These are phyloP conservation scores for Agrocybe chaxingu DNA, from an alignment of 768 basidiomycete genomes.

Conservation along the genomic window DNA sequence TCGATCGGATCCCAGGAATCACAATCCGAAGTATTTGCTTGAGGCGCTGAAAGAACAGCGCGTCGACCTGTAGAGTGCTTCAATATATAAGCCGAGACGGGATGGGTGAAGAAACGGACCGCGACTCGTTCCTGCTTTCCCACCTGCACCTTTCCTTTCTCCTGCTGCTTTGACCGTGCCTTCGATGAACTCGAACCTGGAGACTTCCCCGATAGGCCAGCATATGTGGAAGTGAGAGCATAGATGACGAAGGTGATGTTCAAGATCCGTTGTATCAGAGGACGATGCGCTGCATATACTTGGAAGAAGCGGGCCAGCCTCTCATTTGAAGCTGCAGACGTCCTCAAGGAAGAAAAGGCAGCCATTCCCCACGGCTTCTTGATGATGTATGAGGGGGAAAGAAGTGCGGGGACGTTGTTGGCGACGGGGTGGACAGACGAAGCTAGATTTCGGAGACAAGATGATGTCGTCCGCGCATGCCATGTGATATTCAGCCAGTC, in stretches of 20 bases:
- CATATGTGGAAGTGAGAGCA: slow-evolving; percentile 62
- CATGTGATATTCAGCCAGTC: slow-evolving; percentile 8
- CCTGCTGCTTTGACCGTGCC: slow-evolving; percentile 31
- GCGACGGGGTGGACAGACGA: background rate
- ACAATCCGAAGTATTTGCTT: slow-evolving; percentile 78
- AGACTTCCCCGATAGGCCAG: slow-evolving; percentile 45
- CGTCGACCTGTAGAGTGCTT: slow-evolving; percentile 65
- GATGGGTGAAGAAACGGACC: slow-evolving; percentile 36
- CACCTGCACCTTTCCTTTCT: slow-evolving; percentile 22
- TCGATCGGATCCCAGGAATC: slow-evolving; percentile 80
- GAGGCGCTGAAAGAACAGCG: slow-evolving; percentile 83
- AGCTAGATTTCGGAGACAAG: background rate
- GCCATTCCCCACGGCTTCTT: slow-evolving; percentile 22
- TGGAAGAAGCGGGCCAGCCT: slow-evolving; percentile 41
- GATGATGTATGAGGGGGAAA: background rate
- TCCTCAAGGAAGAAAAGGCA: slow-evolving; percentile 29
- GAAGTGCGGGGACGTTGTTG: background rate
- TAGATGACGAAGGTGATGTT: slow-evolving; percentile 71
- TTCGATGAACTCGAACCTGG: slow-evolving; percentile 20
- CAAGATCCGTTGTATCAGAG: slow-evolving; percentile 67
- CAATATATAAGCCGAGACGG: background rate
- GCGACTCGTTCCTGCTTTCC: slow-evolving; percentile 60
- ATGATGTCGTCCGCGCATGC: slow-evolving; percentile 2
- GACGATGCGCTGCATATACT: slow-evolving; percentile 63
- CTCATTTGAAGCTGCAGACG: slow-evolving; percentile 28